Evolutionary conservation across 2,329 filamentous ascomycete species (phyloP), one percentile per base, ranked within the genome.

Genomic region (Didymella arachidicola): DNA sequence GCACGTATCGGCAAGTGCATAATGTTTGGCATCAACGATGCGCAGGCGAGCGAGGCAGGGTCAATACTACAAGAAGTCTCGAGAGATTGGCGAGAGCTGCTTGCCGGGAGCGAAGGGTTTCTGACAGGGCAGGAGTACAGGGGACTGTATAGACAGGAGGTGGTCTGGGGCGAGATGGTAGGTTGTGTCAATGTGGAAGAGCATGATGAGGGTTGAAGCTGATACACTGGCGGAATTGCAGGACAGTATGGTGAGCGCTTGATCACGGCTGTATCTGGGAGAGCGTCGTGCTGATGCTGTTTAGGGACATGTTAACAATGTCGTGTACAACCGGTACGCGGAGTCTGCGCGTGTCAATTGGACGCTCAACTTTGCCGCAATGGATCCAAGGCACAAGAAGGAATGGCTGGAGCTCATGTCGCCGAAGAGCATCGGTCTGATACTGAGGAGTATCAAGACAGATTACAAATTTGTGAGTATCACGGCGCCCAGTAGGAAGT

Each of bases 121-220:
- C 76, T 95, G 62, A 90, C 88, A 0, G 84, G 81, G 11, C 80
- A 83, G 59, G 82, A 84, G 65, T 81, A 86, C 49, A 85, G 83
- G 44, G 86, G 90, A 0, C 72, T 94, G 32, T 85, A 86, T 62
- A 80, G 83, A 52, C 87, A 91, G 59, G 82, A 83, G 63, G 88
- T 96, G 25, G 87, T 86, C 0, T 96, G 91, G 92, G 93, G 92
- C 29, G 92, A 97, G 75, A 92, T 93, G 89, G 91, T 92, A 79
- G 46, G 63, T 77, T 80, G 29, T 48, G 29, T 10, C 12, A 29
- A 16, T 41, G 3, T 4, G 3, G 19, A 41, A 19, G n/a, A 39
- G 18, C 25, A 41, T 29, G 32, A n/a, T 48, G 26, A 25, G 39
- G 22, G 26, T 44, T 19, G 16, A 48, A 32, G 51, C 53, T 70